These are phyloP conservation scores for Leptodontidium sp. DNA, from an alignment of 2,329 filamentous ascomycete genomes.

Conservation along the genomic window DNA sequence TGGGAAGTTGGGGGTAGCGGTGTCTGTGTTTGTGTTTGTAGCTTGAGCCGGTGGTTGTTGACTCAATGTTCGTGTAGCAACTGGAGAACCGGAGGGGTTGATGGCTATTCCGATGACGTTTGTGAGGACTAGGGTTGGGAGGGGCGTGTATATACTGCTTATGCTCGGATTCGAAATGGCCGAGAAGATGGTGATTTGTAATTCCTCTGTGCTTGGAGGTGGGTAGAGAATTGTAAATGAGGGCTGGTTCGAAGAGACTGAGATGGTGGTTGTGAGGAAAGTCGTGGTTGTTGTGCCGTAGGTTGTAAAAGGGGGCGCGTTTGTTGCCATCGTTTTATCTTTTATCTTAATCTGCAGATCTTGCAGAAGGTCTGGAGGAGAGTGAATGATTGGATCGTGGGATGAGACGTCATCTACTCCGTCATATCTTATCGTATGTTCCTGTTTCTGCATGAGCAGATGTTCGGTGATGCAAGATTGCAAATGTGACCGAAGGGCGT, in stretches of 20 bases:
- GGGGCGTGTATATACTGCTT: neutral
- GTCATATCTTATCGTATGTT: neutral
- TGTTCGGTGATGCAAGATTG: neutral
- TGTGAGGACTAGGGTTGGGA: slow-evolving; percentile 33
- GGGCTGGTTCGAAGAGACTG: slow-evolving; percentile 5
- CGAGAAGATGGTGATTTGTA: slow-evolving; percentile 22
- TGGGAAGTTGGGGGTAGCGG: neutral
- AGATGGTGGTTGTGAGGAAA: slow-evolving; percentile 30
- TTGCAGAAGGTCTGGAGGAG: neutral
- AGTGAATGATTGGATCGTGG: neutral
- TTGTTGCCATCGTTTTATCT: too few relatives aligned
- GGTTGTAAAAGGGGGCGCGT: neutral
- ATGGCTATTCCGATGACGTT: slow-evolving; percentile 29
- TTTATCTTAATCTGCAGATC: too few relatives aligned
- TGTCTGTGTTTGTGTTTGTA: neutral
- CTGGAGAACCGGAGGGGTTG: slow-evolving; percentile 14
- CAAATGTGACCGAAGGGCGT: neutral
- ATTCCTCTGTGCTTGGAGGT: slow-evolving; percentile 1
- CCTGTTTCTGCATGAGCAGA: neutral
- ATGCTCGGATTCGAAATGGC: neutral
- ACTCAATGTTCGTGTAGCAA: slow-evolving; percentile 28
- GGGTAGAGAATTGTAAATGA: slow-evolving; percentile 28
- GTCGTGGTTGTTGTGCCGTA: slow-evolving; percentile 31
- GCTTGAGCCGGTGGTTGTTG: slow-evolving; percentile 19
- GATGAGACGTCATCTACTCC: neutral